A percentile compares a stretch with the other conserved stretches of the same genome.
Conservation (phyloP, 179 eudicot genomes). For the Vitellaria paradoxa region DNA sequence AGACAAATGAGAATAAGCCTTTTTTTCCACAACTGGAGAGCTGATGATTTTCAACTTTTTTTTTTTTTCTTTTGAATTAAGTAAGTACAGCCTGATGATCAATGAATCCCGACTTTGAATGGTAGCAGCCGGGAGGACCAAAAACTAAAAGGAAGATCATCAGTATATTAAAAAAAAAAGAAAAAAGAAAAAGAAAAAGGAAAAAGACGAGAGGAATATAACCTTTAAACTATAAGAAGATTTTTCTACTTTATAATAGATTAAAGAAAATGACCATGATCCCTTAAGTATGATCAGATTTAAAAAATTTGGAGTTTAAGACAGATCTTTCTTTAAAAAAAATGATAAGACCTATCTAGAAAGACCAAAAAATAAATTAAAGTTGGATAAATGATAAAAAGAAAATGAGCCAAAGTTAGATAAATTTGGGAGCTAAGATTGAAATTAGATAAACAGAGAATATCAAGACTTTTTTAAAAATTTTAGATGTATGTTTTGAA, state of each 20-base stretch:
- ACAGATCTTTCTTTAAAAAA: too few species aligned
- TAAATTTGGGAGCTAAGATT: too few species aligned
- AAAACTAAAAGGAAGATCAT: neutral
- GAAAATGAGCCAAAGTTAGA: too few species aligned
- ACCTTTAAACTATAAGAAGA: slow-evolving; percentile 17
- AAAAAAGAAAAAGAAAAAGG: too few species aligned
- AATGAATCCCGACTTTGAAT: neutral
- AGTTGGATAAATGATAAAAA: too few species aligned
- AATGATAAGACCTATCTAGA: too few species aligned
- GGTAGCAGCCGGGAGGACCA: neutral
- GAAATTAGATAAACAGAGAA: too few species aligned
- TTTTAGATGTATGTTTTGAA: too few species aligned
- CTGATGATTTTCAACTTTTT: neutral
- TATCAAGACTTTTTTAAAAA: too few species aligned
- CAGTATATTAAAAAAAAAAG: too few species aligned
- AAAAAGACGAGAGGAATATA: slow-evolving; percentile 1
- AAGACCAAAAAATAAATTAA: too few species aligned
- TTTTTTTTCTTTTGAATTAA: neutral
- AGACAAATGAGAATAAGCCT: neutral
- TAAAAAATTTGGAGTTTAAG: too few species aligned
- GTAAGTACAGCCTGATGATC: neutral
- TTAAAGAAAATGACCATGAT: neutral
- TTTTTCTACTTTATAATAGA: neutral
- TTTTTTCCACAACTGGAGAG: slow-evolving; percentile 6
- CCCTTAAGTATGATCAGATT: neutral